Conservation (phyloP, 2,329 filamentous ascomycete genomes). For the Xylaria sp. region DNA sequence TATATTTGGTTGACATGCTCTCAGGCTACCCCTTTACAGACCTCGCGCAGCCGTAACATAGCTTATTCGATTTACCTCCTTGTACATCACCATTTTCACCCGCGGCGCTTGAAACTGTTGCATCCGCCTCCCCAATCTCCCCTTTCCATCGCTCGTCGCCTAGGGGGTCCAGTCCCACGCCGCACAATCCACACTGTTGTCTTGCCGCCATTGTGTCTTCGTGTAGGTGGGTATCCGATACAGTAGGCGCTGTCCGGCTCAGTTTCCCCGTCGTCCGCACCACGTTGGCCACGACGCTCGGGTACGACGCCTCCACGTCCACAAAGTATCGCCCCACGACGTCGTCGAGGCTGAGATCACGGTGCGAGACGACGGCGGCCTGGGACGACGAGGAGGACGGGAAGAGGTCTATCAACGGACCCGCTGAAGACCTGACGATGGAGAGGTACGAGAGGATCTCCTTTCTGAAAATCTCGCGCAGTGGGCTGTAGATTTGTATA, state of each 20-base stretch:
- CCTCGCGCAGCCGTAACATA: conserved; percentile 79
- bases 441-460: conserved; percentile 75
- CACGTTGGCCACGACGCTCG: conserved; percentile 92
- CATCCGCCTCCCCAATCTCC: conserved; percentile 58
- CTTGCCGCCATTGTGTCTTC: conserved; percentile 36
- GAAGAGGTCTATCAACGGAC: conserved; percentile 12
- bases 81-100: conserved; percentile 24
- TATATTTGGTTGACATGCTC: not conserved
- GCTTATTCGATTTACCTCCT: conserved; percentile 33
- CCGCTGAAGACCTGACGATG: conserved; percentile 43
- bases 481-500: conserved; percentile 72
- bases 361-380: conserved; percentile 66
- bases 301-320: conserved; percentile 83
- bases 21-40: conserved; percentile 57
- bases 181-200: conserved; percentile 69
- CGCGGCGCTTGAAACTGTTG: not conserved
- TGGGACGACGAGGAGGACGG: conserved; percentile 42
- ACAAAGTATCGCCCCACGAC: conserved; percentile 89
- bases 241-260: conserved; percentile 41
- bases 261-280: conserved; percentile 90
- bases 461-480: conserved; percentile 83
- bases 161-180: conserved; percentile 66
- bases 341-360: conserved; percentile 86
- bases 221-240: conserved; percentile 8
- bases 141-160: conserved; percentile 69